Percentiles rank a stretch among this genome's conserved stretches.
Evolutionary conservation across 805 yeast genomes (phyloP).

Genomic region (Blastobotrys chiropterorum): DNA sequence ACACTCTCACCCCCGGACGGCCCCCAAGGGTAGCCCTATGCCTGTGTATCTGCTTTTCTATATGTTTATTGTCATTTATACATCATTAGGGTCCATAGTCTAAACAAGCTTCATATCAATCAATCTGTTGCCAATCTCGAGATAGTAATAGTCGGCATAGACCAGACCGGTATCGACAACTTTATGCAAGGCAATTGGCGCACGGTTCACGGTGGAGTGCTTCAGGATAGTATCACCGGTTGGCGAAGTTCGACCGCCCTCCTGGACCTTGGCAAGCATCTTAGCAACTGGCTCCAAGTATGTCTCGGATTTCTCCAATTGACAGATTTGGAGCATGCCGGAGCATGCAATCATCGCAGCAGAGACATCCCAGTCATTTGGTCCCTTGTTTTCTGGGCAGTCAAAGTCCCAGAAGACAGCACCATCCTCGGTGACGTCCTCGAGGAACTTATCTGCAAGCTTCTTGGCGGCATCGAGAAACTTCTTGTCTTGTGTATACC

Average conservation of each 20-base stretch:
- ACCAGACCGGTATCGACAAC: no score
- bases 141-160: conserved; percentile 31
- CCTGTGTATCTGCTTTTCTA: no score
- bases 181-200: conserved; percentile 20
- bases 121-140: conserved; percentile 27
- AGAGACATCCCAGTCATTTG: conserved; percentile 27
- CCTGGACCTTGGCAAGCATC: conserved; percentile 12
- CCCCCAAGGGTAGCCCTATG: no score
- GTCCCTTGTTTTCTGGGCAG: conserved; percentile 23
- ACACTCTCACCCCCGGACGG: no score
- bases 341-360: conserved; percentile 30
- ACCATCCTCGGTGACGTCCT: conserved; percentile 26
- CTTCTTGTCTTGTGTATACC: conserved; percentile 24
- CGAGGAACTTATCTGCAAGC: conserved; percentile 24
- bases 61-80: no score
- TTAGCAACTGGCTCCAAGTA: conserved; percentile 19
- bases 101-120: conserved; percentile 27
- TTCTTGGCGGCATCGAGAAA: conserved; percentile 27
- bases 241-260: conserved; percentile 18
- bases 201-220: background rate
- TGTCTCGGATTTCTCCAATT: conserved; percentile 14
- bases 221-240: conserved; percentile 24
- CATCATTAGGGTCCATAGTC: no score
- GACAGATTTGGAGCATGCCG: conserved; percentile 26
- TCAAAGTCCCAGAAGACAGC: conserved; percentile 23